phyloP scores from a whole-genome alignment of 78 protist genomes.

The Dictyostelium brefeldianum region DNA sequence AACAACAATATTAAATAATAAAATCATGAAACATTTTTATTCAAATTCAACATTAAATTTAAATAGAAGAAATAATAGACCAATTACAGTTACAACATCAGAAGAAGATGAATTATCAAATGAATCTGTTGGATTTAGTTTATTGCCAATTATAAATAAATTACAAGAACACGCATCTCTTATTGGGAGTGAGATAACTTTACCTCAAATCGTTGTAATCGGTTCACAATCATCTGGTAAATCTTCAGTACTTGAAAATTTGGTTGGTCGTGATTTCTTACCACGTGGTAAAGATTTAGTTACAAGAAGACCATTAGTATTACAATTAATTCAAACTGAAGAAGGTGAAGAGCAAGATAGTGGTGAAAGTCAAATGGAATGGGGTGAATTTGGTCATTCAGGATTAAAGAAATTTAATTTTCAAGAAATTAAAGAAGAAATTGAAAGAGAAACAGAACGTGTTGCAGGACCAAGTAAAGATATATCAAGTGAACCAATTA shows the following conservation, averaged over 20 bases:
- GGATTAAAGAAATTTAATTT: slow-evolving; percentile 85
- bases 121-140: slow-evolving; percentile 52
- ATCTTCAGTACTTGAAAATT: slow-evolving; percentile 94
- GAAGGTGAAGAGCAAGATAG: not conserved
- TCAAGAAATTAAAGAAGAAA: slow-evolving; percentile 83
- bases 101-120: not conserved
- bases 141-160: slow-evolving; percentile 92
- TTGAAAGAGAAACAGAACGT: slow-evolving; percentile 89
- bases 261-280: slow-evolving; percentile 94
- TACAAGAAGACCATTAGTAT: slow-evolving; percentile 97
- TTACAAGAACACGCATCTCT: slow-evolving; percentile 92
- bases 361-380: slow-evolving; percentile 44
- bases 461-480: slow-evolving; percentile 88
- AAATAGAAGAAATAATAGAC: not conserved
- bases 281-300: slow-evolving; percentile 97
- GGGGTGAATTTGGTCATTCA: slow-evolving; percentile 93
- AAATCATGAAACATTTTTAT: not conserved
- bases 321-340: slow-evolving; percentile 88
- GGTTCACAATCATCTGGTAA: slow-evolving; percentile 97
- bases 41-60: slow-evolving; percentile 1
- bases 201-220: slow-evolving; percentile 97
- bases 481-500: slow-evolving; percentile 92
- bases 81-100: not conserved
- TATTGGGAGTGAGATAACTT: slow-evolving; percentile 85
- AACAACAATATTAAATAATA: not conserved